Conservation (phyloP, 345 rosid genomes). For the Acer saccharum region DNA sequence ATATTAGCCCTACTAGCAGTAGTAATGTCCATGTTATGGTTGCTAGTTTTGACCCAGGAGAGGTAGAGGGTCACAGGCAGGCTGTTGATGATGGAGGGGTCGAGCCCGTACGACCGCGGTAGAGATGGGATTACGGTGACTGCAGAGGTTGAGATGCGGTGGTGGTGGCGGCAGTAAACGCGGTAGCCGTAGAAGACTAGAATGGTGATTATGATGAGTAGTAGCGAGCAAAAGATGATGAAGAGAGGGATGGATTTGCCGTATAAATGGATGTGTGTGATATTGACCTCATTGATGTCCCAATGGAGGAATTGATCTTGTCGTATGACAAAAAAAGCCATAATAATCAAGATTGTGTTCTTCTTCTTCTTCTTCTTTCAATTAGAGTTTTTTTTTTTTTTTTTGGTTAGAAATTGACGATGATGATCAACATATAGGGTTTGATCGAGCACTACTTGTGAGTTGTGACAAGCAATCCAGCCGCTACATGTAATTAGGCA, state of each 20-base stretch:
- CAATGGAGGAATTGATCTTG: constrained; percentile 10
- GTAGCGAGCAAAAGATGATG: not conserved
- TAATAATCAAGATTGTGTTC: not conserved
- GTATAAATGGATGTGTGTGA: not conserved
- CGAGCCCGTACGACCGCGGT: constrained; percentile 8
- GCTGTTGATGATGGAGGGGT: constrained; percentile 15
- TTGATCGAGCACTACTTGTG: not conserved
- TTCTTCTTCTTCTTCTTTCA: not conserved
- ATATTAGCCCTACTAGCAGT: not conserved
- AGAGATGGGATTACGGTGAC: not conserved
- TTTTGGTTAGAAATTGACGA: too few species aligned
- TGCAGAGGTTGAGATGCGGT: not conserved
- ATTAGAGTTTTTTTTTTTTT: not conserved
- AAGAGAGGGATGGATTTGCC: constrained; percentile 14
- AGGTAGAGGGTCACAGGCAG: constrained; percentile 20
- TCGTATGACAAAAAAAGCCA: not conserved
- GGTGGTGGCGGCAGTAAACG: not conserved
- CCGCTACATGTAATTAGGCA: not conserved
- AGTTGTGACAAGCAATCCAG: not conserved
- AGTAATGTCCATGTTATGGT: not conserved
- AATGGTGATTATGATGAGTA: not conserved
- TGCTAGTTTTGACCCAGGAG: not conserved
- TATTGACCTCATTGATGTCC: constrained; percentile 10
- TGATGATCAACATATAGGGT: not conserved
- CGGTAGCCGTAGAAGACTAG: constrained; percentile 10